phyloP scores from a whole-genome alignment of 2,329 filamentous ascomycete genomes.

The Stachybotrys chartarum region DNA sequence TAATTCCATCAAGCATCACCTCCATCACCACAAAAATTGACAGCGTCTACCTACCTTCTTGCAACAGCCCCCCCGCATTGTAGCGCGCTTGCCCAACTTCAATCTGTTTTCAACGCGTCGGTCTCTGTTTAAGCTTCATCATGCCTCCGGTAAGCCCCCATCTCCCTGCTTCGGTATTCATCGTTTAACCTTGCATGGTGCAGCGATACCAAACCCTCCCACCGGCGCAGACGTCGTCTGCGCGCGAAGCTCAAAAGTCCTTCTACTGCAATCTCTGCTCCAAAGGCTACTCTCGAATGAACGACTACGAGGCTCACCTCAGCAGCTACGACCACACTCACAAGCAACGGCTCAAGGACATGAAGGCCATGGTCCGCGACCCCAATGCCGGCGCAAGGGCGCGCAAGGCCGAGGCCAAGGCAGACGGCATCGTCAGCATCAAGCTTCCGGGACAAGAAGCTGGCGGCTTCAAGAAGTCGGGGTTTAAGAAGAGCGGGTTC shows the following conservation, averaged over 20 bases:
- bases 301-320: slow-evolving; percentile 93
- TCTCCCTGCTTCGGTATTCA: neutral
- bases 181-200: slow-evolving; percentile 6
- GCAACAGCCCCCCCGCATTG: too few relatives aligned
- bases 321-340: slow-evolving; percentile 94
- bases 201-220: slow-evolving; percentile 52
- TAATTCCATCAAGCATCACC: too few relatives aligned
- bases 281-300: slow-evolving; percentile 91
- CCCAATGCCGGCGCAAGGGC: slow-evolving; percentile 58
- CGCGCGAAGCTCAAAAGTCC: slow-evolving; percentile 68
- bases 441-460: slow-evolving; percentile 42
- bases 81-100: too few relatives aligned
- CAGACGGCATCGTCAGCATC: slow-evolving; percentile 61
- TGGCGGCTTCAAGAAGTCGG: slow-evolving; percentile 53
- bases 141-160: slow-evolving; percentile 50
- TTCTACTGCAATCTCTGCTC: slow-evolving; percentile 85
- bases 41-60: too few relatives aligned
- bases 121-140: slow-evolving; percentile 7
- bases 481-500: slow-evolving; percentile 78
- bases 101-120: too few relatives aligned
- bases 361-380: slow-evolving; percentile 76
- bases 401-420: slow-evolving; percentile 63
- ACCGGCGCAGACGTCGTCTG: slow-evolving; percentile 52
- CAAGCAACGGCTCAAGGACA: slow-evolving; percentile 80
- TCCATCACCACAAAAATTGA: too few relatives aligned